Evolutionary conservation across 176 grass and related monocot species (phyloP).

Genomic region (Cocos nucifera): DNA sequence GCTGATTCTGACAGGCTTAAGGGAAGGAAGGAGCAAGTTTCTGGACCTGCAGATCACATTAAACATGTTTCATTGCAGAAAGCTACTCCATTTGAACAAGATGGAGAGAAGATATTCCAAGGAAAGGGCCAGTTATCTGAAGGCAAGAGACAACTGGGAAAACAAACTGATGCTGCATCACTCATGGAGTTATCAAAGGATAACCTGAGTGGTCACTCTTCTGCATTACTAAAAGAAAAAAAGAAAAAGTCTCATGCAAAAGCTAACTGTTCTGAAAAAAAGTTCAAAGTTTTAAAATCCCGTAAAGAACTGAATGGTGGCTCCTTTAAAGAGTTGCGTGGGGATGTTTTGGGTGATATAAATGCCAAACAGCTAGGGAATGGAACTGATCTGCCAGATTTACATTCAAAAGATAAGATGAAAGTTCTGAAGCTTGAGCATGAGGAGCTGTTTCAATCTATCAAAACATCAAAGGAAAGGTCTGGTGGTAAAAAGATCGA

Average conservation of each 20-base stretch:
- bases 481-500: constrained; percentile 40
- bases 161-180: constrained; percentile 29
- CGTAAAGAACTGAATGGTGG: constrained; percentile 34
- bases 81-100: constrained; percentile 27
- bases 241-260: constrained; percentile 43
- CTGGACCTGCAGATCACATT: constrained; percentile 29
- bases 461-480: constrained; percentile 43
- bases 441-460: constrained; percentile 42
- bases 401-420: constrained; percentile 27
- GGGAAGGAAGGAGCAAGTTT: constrained; percentile 36
- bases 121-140: constrained; percentile 30
- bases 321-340: constrained; percentile 27
- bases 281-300: constrained; percentile 38
- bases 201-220: constrained; percentile 30
- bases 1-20: constrained; percentile 40
- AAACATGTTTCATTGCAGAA: constrained; percentile 43
- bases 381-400: constrained; percentile 36
- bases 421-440: constrained; percentile 32
- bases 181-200: constrained; percentile 41
- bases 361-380: constrained; percentile 25
- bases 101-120: constrained; percentile 26
- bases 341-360: constrained; percentile 19
- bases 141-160: constrained; percentile 45
- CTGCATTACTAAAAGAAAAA: constrained; percentile 41
- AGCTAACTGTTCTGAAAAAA: constrained; percentile 43